Evolutionary conservation across 352 stramenopile species (phyloP).

Genomic region (Phytophthora tentaculata): DNA sequence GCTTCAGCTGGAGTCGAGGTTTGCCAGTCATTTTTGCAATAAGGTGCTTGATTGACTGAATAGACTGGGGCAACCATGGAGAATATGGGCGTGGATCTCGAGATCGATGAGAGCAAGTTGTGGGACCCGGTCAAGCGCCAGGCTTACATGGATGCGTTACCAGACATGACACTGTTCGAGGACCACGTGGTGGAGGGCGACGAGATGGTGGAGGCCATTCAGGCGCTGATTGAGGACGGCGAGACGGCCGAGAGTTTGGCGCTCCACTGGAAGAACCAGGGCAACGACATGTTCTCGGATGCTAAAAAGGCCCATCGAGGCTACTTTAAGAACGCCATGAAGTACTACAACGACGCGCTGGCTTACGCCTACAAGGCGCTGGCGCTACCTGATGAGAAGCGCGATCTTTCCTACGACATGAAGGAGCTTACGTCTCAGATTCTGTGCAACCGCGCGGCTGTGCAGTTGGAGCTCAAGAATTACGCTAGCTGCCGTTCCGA

Average conservation of each 20-base stretch:
- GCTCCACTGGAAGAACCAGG: constrained; percentile 90
- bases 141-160: constrained; percentile 85
- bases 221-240: constrained; percentile 87
- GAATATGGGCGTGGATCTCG: constrained; percentile 74
- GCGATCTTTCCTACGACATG: constrained; percentile 69
- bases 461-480: constrained; percentile 87
- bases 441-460: constrained; percentile 79
- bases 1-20: not conserved
- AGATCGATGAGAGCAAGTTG: constrained; percentile 89
- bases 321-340: constrained; percentile 80
- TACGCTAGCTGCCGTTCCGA: constrained; percentile 87
- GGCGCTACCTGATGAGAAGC: constrained; percentile 62
- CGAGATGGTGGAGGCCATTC: constrained; percentile 87
- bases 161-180: constrained; percentile 90
- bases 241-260: constrained; percentile 87
- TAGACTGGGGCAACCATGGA: constrained; percentile 45
- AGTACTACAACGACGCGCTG: constrained; percentile 84
- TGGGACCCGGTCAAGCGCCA: constrained; percentile 82
- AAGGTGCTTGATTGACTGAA: constrained; percentile 1
- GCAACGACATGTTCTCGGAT: constrained; percentile 86
- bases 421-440: constrained; percentile 78
- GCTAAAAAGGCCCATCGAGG: constrained; percentile 69
- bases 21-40: constrained; percentile 35
- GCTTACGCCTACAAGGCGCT: constrained; percentile 83
- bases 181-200: constrained; percentile 89